Base-by-base conservation (phyloP, 2,329 filamentous ascomycete genomes). In the Xylariales sp. region DNA sequence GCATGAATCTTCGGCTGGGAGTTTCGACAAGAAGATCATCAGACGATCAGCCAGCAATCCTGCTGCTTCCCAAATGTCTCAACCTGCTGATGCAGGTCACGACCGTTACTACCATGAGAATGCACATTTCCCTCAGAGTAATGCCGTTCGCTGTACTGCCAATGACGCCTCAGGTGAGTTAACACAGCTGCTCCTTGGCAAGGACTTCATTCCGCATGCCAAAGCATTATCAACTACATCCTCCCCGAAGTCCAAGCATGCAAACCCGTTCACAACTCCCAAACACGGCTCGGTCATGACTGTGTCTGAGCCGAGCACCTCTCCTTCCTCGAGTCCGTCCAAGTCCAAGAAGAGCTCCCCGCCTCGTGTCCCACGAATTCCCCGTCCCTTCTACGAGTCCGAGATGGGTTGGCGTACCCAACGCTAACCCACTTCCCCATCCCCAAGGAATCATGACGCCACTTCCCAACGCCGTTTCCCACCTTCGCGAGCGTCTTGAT, bases 21-120 rank as follows among this genome's bases (percentile, higher is more conserved):
- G 33, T 14, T 16, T 37, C 2, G 25, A 29, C 24, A 36, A 37
- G 25, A 37, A 20, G 16, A n/a, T 16, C 3, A 4, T 42, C 14
- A 21, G 40, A 15, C 31, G 40, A 11, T 36, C 40, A 4, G 33
- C 14, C 25, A 42, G 40, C 40, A 37, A 31, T 27, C 32, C 40
- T 14, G 10, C 40, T n/a, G 21, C 14, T 11, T n/a, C n/a, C n/a
- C n/a, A n/a, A n/a, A n/a, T n/a, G n/a, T n/a, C n/a, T n/a, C n/a
- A n/a, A n/a, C 32, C 40, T 14, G 10, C 40, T n/a, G 21, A 9
- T 11, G 34, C 18, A 7, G 14, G 29, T 14, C 7, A 14, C 24
- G n/a, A 21, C 6, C 36, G 31, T 25, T n/a, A 25, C 15, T 18
- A 15, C 25, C 21, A 20, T 16, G 18, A 31, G 16, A n/a, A 28